Percentiles rank a stretch among this genome's conserved stretches.
Conservation (phyloP, 306 rosid genomes). For the Prunus mongolica region DNA sequence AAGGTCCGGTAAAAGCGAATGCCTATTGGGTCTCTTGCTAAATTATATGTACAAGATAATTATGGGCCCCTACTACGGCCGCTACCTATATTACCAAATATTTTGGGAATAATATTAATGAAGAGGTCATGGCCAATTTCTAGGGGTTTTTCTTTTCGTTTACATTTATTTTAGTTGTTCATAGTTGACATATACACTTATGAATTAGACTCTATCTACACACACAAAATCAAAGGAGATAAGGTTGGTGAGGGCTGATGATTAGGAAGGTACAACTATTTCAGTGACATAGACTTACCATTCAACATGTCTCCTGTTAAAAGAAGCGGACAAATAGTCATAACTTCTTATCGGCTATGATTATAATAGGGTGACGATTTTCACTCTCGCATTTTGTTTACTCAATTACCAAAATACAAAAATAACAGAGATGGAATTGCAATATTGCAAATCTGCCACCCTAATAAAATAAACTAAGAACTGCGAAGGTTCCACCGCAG, state of each 20-base stretch:
- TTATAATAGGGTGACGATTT: background rate
- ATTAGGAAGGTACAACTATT: conserved; percentile 1
- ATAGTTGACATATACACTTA: background rate
- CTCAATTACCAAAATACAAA: too few relatives aligned
- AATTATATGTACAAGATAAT: background rate
- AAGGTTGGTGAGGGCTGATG: conserved; percentile 1
- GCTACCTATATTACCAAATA: background rate
- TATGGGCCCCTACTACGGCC: background rate
- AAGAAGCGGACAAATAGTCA: background rate
- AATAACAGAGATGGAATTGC: too few relatives aligned
- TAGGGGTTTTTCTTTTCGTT: background rate
- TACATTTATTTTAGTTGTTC: background rate
- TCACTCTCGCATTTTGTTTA: too few relatives aligned
- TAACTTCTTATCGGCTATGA: background rate
- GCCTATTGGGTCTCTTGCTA: background rate
- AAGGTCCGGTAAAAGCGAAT: background rate
- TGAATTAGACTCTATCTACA: background rate
- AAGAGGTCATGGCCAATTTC: background rate
- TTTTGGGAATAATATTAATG: background rate
- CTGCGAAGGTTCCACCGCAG: too few relatives aligned
- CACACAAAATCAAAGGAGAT: background rate
- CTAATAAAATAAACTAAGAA: too few relatives aligned
- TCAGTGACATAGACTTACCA: background rate
- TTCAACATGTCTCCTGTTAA: background rate
- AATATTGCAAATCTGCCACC: too few relatives aligned